Base-by-base conservation (phyloP, 2,329 filamentous ascomycete species). In the Sclerotinia nivalis region DNA sequence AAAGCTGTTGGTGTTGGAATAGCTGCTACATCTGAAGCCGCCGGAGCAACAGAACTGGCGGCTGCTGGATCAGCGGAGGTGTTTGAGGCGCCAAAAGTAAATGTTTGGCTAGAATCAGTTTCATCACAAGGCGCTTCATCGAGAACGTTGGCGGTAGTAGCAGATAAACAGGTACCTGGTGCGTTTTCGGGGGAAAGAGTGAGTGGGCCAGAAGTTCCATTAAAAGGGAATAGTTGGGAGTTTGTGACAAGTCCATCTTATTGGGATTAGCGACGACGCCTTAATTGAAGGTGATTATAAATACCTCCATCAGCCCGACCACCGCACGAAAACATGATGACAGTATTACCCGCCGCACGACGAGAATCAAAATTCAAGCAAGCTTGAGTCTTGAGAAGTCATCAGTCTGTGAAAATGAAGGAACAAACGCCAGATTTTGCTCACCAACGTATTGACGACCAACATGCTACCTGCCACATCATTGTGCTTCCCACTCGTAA, bases 351-450 rank as follows among this genome's bases (percentile, higher is more conserved):
- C 2, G 81, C 79, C 0, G 80, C 77, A 40, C 85, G 81, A 60
- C 86, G 81, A 7, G 83, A 81, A 73, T 89, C 86, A 72, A 87
- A 87, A 77, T 86, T 88, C 72, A 87, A 77, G 76, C 86, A 89
- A 37, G 86, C 86, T 72, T 87, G 81, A 0, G 85, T 88, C 79
- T 81, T 65, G 6, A 55, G 4, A 8, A 45, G 1, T 47, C 20
- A 20, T 68, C 22, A 60, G 68, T 58, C 9, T 22, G 31, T 18
- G 65, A 52, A 37, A 62, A 1, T 47, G 7, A 54, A 40, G 25
- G 47, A 20, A n/a, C 64, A 28, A 50, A 20, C 8, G 5, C 50
- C 28, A 8, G 5, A 22, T 52, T 22, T n/a, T 12, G 73, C 78
- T 74, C 77, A 80, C 80, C 74, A 86, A 76, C 1, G 83, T 84